A percentile compares a stretch with the other conserved stretches of the same genome.
Conservation (phyloP, 1,139 yeast species). For the Hyphopichia buzzinii region DNA sequence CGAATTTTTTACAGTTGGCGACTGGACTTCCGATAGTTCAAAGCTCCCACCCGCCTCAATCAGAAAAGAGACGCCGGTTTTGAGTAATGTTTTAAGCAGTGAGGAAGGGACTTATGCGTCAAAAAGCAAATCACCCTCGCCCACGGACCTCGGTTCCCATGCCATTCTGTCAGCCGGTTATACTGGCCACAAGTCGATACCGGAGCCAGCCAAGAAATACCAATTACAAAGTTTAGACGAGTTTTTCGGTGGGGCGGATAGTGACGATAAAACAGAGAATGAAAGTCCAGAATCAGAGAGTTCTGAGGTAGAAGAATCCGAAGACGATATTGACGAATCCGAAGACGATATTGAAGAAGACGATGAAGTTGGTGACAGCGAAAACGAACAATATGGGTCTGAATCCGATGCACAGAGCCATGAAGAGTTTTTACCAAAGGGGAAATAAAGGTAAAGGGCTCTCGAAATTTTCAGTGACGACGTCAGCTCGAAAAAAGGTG, state of each 20-base stretch:
- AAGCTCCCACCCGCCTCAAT: constrained; percentile 35
- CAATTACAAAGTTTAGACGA: constrained; percentile 81
- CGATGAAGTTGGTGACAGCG: constrained; percentile 7
- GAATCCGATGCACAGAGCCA: constrained; percentile 4
- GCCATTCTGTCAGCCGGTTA: constrained; percentile 25
- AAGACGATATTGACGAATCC: constrained; percentile 26
- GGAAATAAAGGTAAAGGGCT: too few relatives aligned
- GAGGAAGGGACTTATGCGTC: constrained; percentile 13
- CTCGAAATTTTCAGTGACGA: too few relatives aligned
- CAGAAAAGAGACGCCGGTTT: constrained; percentile 31
- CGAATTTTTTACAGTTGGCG: constrained; percentile 25
- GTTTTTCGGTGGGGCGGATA: constrained; percentile 63
- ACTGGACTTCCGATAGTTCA: constrained; percentile 32
- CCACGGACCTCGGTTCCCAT: constrained; percentile 15
- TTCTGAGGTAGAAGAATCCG: constrained; percentile 23
- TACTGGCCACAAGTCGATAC: constrained; percentile 5
- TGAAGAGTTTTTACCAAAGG: neutral
- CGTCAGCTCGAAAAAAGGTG: too few relatives aligned
- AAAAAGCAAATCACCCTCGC: constrained; percentile 19
- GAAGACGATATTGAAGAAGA: constrained; percentile 17
- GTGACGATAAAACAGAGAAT: too few relatives aligned
- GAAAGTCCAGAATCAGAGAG: constrained; percentile 15
- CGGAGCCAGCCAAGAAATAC: constrained; percentile 33
- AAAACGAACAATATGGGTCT: neutral
- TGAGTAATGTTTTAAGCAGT: constrained; percentile 21